Evolutionary conservation across 257 asterid species (phyloP).

Genomic region (Leonotis leonurus): DNA sequence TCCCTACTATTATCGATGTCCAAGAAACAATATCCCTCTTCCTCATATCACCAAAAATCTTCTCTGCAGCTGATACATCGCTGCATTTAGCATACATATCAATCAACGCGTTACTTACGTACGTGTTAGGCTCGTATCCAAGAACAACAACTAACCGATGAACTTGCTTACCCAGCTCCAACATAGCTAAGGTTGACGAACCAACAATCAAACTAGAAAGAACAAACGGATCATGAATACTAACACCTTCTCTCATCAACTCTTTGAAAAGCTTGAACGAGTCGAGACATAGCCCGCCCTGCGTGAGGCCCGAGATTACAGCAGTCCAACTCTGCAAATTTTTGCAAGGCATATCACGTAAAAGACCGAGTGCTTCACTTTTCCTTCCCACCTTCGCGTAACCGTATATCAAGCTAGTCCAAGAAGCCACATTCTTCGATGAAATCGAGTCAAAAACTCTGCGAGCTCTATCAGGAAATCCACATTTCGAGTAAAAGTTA

Average conservation of each 20-base stretch:
- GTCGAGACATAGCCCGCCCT: conserved; percentile 44
- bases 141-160: conserved; percentile 54
- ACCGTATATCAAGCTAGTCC: conserved; percentile 64
- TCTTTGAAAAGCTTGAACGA: conserved; percentile 45
- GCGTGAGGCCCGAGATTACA: conserved; percentile 60
- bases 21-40: conserved; percentile 63
- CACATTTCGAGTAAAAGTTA: conserved; percentile 70
- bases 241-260: conserved; percentile 50
- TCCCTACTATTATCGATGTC: conserved; percentile 78
- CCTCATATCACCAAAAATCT: conserved; percentile 35
- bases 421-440: conserved; percentile 48
- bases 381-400: conserved; percentile 62
- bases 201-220: conserved; percentile 58
- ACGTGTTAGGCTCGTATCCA: conserved; percentile 46
- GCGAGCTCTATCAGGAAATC: conserved; percentile 41
- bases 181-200: conserved; percentile 44
- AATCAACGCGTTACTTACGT: conserved; percentile 46
- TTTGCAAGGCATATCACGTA: conserved; percentile 34
- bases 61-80: conserved; percentile 54
- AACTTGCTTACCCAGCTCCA: conserved; percentile 70
- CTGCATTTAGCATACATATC: conserved; percentile 89
- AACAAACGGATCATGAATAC: conserved; percentile 40
- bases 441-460: conserved; percentile 44
- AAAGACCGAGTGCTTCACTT: conserved; percentile 41
- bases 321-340: conserved; percentile 55